Evolutionary conservation across 2,329 filamentous ascomycete species (phyloP), one percentile per base, ranked within the genome.

Genomic region (Cordyceps cateniannulata): DNA sequence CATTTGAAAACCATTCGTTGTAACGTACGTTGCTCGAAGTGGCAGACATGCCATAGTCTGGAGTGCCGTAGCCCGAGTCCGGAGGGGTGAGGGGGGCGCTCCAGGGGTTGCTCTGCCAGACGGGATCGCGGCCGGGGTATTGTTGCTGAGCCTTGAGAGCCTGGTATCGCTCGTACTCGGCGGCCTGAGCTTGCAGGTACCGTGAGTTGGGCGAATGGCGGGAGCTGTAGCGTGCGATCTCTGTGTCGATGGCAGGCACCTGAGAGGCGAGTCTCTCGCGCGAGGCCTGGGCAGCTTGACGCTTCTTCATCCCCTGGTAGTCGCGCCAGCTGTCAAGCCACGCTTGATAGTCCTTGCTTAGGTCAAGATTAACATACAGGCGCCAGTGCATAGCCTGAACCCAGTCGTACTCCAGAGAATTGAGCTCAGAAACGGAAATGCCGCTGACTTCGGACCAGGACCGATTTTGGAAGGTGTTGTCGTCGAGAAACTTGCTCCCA

Each of bases 391-490:
- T 95, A 47, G 87, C 86, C 60, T 85, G 81, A 45, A 97, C 82
- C 93, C 93, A 97, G 68, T 96, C 89, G 68, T 88, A 85, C 78
- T 97, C 93, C 72, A 96, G 83, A 63, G 82, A 80, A 76, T 96
- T 96, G 66, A 97, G 81, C 70, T 96, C 91, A 3, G 83, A 76
- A 22, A 96, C 91, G 35, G 87, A 81, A 66, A 97, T 96, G 63
- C 90, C 91, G 75, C 91, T 96, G 57, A 97, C 93, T 71, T 97
- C 93, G 5, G 93, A 91, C 93, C 93, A 97, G 1, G 93, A 96
- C 60, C 91, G 89, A 77, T 96, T 97, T 81, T 96, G 93, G 76
- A 97, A 97, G 6, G 93, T 97, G 76, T 96, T 96, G 80, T 96
- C 93, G 70, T 97, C 93, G 66, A 96, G 80, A 70, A 96, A 97